phyloP scores from a whole-genome alignment of 2,329 filamentous ascomycete genomes.

The Colletotrichum gloeosporioides region DNA sequence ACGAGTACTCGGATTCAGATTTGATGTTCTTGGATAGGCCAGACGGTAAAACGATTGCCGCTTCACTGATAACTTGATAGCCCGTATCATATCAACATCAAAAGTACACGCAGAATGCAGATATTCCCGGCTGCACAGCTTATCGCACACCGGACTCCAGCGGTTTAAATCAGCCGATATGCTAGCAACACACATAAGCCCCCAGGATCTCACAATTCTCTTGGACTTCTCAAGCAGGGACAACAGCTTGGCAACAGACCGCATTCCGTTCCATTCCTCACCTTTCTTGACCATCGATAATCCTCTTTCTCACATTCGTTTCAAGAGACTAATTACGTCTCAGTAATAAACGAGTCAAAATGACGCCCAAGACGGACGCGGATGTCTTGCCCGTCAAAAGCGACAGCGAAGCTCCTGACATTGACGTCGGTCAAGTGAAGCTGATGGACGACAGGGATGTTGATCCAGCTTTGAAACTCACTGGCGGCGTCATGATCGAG shows the following conservation, averaged over 20 bases:
- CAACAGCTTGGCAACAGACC: neutral
- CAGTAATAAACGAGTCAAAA: neutral
- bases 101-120: neutral
- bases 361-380: neutral
- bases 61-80: neutral
- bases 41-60: neutral
- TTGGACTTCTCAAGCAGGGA: neutral
- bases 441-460: neutral
- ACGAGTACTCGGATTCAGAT: neutral
- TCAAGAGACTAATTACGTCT: neutral
- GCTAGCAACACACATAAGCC: neutral
- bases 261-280: neutral
- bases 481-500: neutral
- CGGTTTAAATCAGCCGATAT: neutral
- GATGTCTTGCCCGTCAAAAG: neutral
- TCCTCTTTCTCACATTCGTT: accelerated
- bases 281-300: neutral
- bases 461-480: slow-evolving; percentile 13
- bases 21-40: neutral
- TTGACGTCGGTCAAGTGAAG: neutral
- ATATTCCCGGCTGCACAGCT: neutral
- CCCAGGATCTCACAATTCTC: neutral
- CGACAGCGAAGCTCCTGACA: neutral
- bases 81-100: neutral
- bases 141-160: neutral